Percentiles rank a stretch among this genome's conserved stretches.
Conservation (phyloP, 768 basidiomycete genomes). For the Cyathus striatus region DNA sequence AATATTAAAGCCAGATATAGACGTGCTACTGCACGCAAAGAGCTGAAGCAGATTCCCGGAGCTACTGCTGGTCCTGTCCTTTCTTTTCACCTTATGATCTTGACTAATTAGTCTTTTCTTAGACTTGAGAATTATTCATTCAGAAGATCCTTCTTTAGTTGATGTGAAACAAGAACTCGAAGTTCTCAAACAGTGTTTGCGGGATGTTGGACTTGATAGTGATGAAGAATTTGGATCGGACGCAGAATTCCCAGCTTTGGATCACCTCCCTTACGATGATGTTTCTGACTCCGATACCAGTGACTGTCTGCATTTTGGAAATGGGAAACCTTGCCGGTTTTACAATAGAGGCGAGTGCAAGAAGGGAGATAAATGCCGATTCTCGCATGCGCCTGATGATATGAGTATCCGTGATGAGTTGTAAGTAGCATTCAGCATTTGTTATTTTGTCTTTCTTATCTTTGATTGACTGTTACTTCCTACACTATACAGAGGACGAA, state of each 20-base stretch:
- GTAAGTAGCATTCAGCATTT: constrained; percentile 31
- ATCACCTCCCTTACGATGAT: constrained; percentile 28
- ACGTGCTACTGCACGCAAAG: neutral
- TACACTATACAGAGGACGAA: constrained; percentile 39
- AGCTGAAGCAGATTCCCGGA: neutral
- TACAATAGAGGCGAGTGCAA: constrained; percentile 52
- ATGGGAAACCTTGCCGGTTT: constrained; percentile 47
- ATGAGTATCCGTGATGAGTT: constrained; percentile 53
- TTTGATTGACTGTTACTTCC: too few species aligned
- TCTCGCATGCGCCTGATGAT: constrained; percentile 49
- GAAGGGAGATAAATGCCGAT: constrained; percentile 34
- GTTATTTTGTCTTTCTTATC: neutral
- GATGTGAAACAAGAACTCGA: too few species aligned
- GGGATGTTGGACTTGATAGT: constrained; percentile 1
- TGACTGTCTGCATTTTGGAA: constrained; percentile 47
- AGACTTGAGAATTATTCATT: too few species aligned
- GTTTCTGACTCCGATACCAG: constrained; percentile 47
- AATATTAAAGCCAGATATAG: neutral
- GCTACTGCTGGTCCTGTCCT: too few species aligned
- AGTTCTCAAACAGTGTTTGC: too few species aligned
- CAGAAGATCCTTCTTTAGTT: too few species aligned
- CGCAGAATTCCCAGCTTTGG: constrained; percentile 22
- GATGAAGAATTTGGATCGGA: constrained; percentile 14
- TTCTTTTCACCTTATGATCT: too few species aligned
- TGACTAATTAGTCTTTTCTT: too few species aligned